Base-by-base conservation (phyloP, 169 alveolate genomes). In the Babesia bovis region DNA sequence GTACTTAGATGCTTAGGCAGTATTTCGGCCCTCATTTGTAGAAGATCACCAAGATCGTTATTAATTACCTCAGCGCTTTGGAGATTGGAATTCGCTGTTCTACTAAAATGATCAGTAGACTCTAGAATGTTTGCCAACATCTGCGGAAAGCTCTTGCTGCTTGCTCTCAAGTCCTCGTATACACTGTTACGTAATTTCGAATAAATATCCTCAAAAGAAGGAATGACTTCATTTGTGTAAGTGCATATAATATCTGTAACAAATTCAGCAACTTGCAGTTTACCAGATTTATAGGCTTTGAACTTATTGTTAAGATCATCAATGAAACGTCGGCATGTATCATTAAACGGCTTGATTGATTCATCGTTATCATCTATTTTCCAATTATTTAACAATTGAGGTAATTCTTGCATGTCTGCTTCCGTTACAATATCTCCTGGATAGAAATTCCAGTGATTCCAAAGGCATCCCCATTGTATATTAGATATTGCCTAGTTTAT, bases 391-490 rank as follows among this genome's bases (percentile, higher is more conserved):
- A 63, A 4, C 23, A 21, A 38, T 4, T 63, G 49, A 9, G 30
- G 10, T 9, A 63, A 15, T 10, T 47, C 33, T 30, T 63, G 61
- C 73, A 23, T 28, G 35, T 63, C 63, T 1, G 33, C 19, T 67
- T 76, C 85, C 2, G 85, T 44, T 1, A 76, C 63, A 23, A 66
- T 19, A 9, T 50, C 60, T 0, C 85, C 81, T 5, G 65, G 21
- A 53, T 47, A 76, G 53, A 47, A 76, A 44, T 76, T 65, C 85
- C 85, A 76, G 57, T 76, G 58, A 32, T 51, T 38, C 85, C 85
- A 76, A 21, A 76, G 17, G 55, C 85, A 76, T 2, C 85, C 81
- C 81, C 74, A 66, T 25, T 58, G 61, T 23, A 63, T 26, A 32
- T 55, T 41, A 1, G 85, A 63, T 9, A 76, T 65, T 0, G 55